A percentile compares a stretch with the other conserved stretches of the same genome.
Evolutionary conservation across 805 yeast genomes (phyloP).

Genomic region (Wickerhamiella azymoides): DNA sequence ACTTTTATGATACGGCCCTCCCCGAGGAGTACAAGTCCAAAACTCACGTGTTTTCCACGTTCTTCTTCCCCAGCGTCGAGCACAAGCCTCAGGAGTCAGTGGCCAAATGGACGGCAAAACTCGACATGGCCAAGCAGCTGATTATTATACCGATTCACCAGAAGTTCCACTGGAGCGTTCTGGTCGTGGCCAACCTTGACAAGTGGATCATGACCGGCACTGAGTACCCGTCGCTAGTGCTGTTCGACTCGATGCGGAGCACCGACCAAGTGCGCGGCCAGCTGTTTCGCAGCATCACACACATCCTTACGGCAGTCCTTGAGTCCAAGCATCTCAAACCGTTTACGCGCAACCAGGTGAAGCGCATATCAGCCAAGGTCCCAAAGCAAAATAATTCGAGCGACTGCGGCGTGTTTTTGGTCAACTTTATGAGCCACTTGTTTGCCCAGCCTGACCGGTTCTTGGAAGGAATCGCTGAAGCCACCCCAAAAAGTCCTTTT

Average conservation of each 20-base stretch:
- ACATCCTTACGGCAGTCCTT: slow-evolving; percentile 9
- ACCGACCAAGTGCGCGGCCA: slow-evolving; percentile 7
- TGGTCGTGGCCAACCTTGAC: slow-evolving; percentile 33
- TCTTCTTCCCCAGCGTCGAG: slow-evolving; percentile 52
- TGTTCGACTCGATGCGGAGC: slow-evolving; percentile 55
- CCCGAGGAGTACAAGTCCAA: slow-evolving; percentile 20
- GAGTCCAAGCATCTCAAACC: slow-evolving; percentile 20
- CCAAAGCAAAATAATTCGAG: slow-evolving; percentile 80
- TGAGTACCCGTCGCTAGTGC: slow-evolving; percentile 30
- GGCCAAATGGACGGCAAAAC: slow-evolving; percentile 57
- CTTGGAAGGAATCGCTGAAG: neutral
- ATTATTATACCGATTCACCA: slow-evolving; percentile 74
- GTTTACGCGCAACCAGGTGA: slow-evolving; percentile 42
- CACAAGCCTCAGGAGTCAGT: slow-evolving; percentile 34
- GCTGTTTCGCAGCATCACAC: slow-evolving; percentile 12
- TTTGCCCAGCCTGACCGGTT: slow-evolving; percentile 37
- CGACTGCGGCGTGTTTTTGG: slow-evolving; percentile 90
- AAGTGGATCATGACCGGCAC: slow-evolving; percentile 6
- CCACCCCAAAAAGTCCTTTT: neutral
- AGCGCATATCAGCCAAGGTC: slow-evolving; percentile 39
- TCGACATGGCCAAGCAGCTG: slow-evolving; percentile 42
- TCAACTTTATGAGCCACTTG: slow-evolving; percentile 54
- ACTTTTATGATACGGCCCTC: slow-evolving; percentile 14
- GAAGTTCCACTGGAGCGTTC: slow-evolving; percentile 76
- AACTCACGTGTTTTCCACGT: slow-evolving; percentile 59